Percentiles rank a stretch among this genome's conserved stretches.
Conservation (phyloP, 371 early-diverging fungal genomes). For the Blakeslea trispora region DNA sequence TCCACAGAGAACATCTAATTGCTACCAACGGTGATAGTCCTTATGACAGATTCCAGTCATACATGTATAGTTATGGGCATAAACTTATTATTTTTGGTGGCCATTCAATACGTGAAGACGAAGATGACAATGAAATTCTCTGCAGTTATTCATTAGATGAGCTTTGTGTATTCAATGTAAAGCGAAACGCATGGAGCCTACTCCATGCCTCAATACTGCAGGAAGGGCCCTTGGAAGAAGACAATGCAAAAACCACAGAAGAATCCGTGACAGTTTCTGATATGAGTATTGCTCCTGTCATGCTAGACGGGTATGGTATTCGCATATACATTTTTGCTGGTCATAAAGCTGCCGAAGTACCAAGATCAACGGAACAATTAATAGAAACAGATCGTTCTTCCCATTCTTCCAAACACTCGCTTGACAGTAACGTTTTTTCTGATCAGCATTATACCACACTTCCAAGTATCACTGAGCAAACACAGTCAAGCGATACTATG, state of each 20-base stretch:
- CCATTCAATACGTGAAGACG: conserved; percentile 34
- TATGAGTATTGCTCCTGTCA: conserved; percentile 18
- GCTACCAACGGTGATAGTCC: conserved; percentile 32
- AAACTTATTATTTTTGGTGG: conserved; percentile 39
- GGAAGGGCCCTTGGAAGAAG: not conserved
- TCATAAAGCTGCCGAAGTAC: conserved; percentile 18
- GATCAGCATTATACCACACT: conserved; percentile 2
- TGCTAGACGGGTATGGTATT: conserved; percentile 6
- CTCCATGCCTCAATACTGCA: not conserved
- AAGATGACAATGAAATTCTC: conserved; percentile 28
- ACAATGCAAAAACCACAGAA: conserved; percentile 2
- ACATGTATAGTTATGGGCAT: conserved; percentile 20
- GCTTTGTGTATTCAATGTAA: conserved; percentile 22
- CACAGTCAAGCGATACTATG: not conserved
- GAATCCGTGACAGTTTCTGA: conserved; percentile 19
- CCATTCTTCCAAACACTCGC: not conserved
- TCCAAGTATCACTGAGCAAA: conserved; percentile 1
- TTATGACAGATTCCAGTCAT: conserved; percentile 33
- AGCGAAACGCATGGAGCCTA: conserved; percentile 14
- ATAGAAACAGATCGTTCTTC: not conserved
- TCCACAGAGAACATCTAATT: conserved; percentile 15
- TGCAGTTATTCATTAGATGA: conserved; percentile 28
- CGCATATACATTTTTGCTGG: conserved; percentile 20
- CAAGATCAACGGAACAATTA: not conserved
- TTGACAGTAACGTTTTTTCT: not conserved